phyloP scores from a whole-genome alignment of 2,329 filamentous ascomycete species.

The Samsoniella hepiali region DNA sequence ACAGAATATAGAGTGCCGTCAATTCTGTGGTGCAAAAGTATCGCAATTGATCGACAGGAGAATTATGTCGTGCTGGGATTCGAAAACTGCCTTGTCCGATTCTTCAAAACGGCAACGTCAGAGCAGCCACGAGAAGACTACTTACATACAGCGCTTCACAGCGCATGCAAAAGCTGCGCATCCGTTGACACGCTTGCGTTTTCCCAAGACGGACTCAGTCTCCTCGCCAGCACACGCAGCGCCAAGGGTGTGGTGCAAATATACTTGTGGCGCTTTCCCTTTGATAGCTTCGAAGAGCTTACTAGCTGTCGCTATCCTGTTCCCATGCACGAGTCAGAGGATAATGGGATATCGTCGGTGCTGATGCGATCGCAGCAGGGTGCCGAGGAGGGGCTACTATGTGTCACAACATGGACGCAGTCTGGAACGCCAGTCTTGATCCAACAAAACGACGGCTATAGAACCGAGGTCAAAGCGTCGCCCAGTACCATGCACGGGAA shows the following conservation, averaged over 20 bases:
- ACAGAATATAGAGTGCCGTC: conserved; percentile 40
- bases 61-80: conserved; percentile 41
- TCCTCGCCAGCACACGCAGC: conserved; percentile 37
- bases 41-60: conserved; percentile 38
- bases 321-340: conserved; percentile 40
- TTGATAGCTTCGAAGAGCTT: conserved; percentile 35
- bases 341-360: conserved; percentile 37
- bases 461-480: conserved; percentile 33
- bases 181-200: conserved; percentile 40
- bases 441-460: conserved; percentile 36
- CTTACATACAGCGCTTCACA: conserved; percentile 33
- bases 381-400: conserved; percentile 36
- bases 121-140: conserved; percentile 37
- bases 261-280: conserved; percentile 38
- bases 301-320: conserved; percentile 36
- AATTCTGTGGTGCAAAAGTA: conserved; percentile 37
- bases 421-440: conserved; percentile 39
- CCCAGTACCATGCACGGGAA: conserved; percentile 29
- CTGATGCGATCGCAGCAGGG: conserved; percentile 33
- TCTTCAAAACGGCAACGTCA: conserved; percentile 35
- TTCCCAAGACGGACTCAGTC: conserved; percentile 38
- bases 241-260: conserved; percentile 36
- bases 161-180: conserved; percentile 34
- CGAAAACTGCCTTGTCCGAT: conserved; percentile 38
- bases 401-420: conserved; percentile 42